These are phyloP conservation scores for Canna indica DNA, from an alignment of 176 grass and related monocot species.

Conservation along the genomic window DNA sequence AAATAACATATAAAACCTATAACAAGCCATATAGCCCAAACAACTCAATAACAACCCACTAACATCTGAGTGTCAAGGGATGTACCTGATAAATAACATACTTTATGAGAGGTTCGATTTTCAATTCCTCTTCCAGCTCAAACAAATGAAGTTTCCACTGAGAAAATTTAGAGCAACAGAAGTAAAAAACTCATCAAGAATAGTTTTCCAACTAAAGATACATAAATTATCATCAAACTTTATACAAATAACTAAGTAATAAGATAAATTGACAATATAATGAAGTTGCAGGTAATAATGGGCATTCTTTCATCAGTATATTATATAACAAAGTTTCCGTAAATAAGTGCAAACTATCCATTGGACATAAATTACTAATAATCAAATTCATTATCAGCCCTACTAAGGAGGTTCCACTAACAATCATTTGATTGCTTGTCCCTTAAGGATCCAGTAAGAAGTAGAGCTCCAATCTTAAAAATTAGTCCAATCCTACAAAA, in stretches of 20 bases:
- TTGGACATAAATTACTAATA: background rate
- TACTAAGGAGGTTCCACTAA: background rate
- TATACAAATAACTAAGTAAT: background rate
- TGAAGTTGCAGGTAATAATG: background rate
- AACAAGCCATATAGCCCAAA: no score
- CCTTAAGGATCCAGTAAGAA: background rate
- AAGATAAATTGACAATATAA: background rate
- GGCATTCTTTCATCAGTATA: background rate
- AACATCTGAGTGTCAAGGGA: background rate
- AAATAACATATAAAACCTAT: no score
- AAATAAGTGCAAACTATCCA: no score
- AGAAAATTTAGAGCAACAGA: background rate
- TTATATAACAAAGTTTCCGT: background rate
- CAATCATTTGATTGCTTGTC: background rate
- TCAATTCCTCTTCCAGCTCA: constrained; percentile 90
- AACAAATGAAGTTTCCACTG: constrained; percentile 99
- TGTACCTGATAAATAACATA: constrained; percentile 85
- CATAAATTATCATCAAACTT: background rate
- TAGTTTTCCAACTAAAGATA: background rate
- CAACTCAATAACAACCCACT: no score
- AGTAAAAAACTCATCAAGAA: constrained; percentile 6
- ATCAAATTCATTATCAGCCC: background rate
- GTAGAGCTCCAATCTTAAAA: background rate
- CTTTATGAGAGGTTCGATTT: constrained; percentile 64
- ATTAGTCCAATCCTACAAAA: background rate